Conservation (phyloP, 257 asterid genomes). For the Penstemon davidsonii region DNA sequence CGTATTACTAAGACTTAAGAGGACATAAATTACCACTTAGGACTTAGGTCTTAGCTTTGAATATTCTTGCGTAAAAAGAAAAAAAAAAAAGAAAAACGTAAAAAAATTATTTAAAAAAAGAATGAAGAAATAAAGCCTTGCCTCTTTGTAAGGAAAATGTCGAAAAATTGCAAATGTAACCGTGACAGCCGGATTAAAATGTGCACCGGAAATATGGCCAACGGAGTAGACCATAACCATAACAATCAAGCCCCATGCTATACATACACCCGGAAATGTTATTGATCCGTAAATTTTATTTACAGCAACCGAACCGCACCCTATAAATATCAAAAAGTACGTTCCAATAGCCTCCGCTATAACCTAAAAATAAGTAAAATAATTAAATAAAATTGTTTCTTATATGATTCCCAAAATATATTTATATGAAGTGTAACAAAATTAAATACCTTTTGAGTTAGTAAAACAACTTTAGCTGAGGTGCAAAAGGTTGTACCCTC, state of each 20-base stretch:
- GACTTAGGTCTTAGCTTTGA: too few species aligned
- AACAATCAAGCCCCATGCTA: conserved; percentile 52
- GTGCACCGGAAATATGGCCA: conserved; percentile 74
- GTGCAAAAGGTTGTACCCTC: conserved; percentile 37
- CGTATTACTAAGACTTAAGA: too few species aligned
- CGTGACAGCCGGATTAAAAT: conserved; percentile 78
- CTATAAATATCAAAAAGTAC: conserved; percentile 56
- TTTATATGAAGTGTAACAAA: neutral
- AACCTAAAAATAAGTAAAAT: conserved; percentile 29
- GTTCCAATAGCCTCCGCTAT: conserved; percentile 69
- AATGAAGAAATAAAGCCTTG: neutral
- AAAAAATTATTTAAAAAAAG: neutral
- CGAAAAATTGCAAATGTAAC: conserved; percentile 58
- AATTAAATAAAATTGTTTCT: too few species aligned
- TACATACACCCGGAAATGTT: conserved; percentile 63
- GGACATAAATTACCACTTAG: too few species aligned
- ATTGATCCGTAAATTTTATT: conserved; percentile 51
- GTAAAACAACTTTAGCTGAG: conserved; percentile 41
- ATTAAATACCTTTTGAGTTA: conserved; percentile 48
- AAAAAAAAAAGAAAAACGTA: neutral
- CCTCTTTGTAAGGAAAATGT: conserved; percentile 56
- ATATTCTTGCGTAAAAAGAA: too few species aligned
- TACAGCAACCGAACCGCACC: conserved; percentile 63
- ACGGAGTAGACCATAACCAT: conserved; percentile 72
- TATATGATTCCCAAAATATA: neutral